A percentile compares a stretch with the other conserved stretches of the same genome.
phyloP scores from a whole-genome alignment of 169 alveolate genomes.

The Plasmodium inui region DNA sequence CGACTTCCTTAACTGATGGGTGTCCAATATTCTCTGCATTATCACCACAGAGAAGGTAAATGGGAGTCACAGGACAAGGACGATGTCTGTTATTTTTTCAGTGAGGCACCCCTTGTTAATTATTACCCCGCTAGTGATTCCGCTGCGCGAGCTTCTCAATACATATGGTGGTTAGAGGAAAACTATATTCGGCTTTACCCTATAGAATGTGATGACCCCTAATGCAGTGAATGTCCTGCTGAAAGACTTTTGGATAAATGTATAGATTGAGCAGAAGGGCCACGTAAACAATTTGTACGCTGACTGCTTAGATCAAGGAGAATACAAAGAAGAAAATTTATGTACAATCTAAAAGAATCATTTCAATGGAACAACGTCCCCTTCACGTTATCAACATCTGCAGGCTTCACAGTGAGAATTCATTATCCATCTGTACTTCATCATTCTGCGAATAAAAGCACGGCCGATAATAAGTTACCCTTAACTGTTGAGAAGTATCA shows the following conservation, averaged over 20 bases:
- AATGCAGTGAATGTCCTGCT: neutral
- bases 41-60: conserved; percentile 29
- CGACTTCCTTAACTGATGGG: conserved; percentile 23
- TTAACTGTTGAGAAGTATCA: neutral
- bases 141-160: neutral
- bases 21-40: conserved; percentile 19
- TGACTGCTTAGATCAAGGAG: neutral
- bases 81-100: neutral
- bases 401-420: neutral
- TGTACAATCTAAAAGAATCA: neutral
- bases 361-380: neutral
- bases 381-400: no score
- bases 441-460: neutral
- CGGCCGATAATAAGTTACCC: neutral
- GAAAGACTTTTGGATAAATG: no score
- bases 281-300: neutral
- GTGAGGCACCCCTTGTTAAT: neutral
- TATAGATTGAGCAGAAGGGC: neutral
- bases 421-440: neutral
- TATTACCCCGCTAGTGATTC: neutral
- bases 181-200: neutral
- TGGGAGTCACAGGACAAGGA: neutral
- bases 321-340: neutral
- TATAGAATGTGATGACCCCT: neutral
- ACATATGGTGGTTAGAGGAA: neutral